These are phyloP conservation scores for Coemansia sp. DNA, from an alignment of 192 early-diverging fungal genomes.

Conservation along the genomic window DNA sequence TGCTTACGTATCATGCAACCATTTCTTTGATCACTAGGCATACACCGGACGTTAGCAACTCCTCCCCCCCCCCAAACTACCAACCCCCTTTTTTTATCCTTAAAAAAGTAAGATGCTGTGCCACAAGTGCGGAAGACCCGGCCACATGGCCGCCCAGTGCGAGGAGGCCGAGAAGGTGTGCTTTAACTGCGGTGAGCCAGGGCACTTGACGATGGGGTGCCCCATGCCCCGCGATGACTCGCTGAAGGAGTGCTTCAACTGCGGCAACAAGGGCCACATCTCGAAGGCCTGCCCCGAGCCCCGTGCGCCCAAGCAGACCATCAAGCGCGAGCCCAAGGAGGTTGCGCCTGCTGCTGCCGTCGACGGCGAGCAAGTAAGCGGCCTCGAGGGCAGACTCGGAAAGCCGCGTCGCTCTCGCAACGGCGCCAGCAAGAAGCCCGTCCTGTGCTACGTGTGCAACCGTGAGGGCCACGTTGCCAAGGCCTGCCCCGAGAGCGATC, in stretches of 20 bases:
- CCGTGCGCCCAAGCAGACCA: slow-evolving; percentile 5
- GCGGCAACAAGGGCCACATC: slow-evolving; percentile 51
- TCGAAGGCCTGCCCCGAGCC: slow-evolving; percentile 48
- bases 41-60: background rate
- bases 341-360: slow-evolving; percentile 8
- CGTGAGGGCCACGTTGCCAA: slow-evolving; percentile 51
- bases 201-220: slow-evolving; percentile 51
- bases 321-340: slow-evolving; percentile 2
- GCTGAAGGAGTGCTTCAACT: slow-evolving; percentile 58
- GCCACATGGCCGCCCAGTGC: slow-evolving; percentile 31
- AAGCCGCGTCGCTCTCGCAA: background rate
- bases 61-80: too few species aligned
- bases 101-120: slow-evolving; percentile 34
- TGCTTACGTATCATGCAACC: background rate
- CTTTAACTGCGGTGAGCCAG: slow-evolving; percentile 58
- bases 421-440: slow-evolving; percentile 40
- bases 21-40: background rate
- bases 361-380: background rate
- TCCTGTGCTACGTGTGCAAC: slow-evolving; percentile 56
- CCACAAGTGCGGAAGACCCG: slow-evolving; percentile 47
- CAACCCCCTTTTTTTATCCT: slow-evolving; percentile 6
- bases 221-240: slow-evolving; percentile 30
- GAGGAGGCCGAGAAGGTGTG: slow-evolving; percentile 27
- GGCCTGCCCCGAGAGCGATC: slow-evolving; percentile 27
- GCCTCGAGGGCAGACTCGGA: background rate